phyloP scores from a whole-genome alignment of 2,329 filamentous ascomycete species.

The Penicillium sp. region DNA sequence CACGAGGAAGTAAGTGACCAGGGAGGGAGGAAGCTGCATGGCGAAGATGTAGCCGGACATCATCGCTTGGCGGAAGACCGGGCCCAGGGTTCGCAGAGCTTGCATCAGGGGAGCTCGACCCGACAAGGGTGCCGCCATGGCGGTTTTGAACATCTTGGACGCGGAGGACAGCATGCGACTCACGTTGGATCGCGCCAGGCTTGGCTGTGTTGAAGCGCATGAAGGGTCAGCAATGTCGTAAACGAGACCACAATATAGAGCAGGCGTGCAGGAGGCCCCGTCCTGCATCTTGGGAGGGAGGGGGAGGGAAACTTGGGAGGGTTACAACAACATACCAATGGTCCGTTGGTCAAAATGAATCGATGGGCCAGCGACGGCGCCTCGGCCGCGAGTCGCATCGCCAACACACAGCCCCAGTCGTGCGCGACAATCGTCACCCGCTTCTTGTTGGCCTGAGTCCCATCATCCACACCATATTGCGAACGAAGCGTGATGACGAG shows the following conservation, averaged over 20 bases:
- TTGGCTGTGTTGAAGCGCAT: conserved; percentile 27
- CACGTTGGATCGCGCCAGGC: conserved; percentile 40
- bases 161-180: conserved; percentile 38
- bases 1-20: conserved; percentile 41
- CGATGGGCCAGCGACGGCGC: conserved; percentile 51
- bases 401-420: conserved; percentile 51
- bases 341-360: conserved; percentile 50
- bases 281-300: too few species aligned
- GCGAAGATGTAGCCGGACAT: conserved; percentile 52
- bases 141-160: conserved; percentile 47
- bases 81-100: conserved; percentile 39
- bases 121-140: conserved; percentile 39
- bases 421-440: conserved; percentile 46
- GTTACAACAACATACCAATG: conserved; percentile 41
- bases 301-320: too few species aligned
- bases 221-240: too few species aligned
- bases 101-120: conserved; percentile 43
- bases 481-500: conserved; percentile 49
- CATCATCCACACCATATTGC: conserved; percentile 38
- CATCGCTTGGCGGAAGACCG: conserved; percentile 44
- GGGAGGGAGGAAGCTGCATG: conserved; percentile 45
- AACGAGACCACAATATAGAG: too few species aligned
- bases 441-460: conserved; percentile 33
- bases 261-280: too few species aligned
- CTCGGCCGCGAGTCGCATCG: conserved; percentile 53